A percentile compares a stretch with the other conserved stretches of the same genome.
Evolutionary conservation across 208 protist genomes (phyloP).

Genomic region (Leishmania major): DNA sequence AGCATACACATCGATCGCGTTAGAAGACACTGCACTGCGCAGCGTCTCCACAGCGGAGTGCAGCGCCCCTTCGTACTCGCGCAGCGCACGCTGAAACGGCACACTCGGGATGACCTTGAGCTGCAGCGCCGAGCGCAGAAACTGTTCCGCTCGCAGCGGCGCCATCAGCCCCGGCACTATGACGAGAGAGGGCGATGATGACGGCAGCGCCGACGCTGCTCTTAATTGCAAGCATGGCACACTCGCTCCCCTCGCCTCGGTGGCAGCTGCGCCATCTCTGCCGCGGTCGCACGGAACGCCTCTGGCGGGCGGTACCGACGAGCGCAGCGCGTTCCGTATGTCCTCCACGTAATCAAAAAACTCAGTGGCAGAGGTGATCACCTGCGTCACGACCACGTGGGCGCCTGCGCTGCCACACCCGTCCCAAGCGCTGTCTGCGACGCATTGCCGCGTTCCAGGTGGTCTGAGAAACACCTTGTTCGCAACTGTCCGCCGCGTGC

Average conservation of each 20-base stretch:
- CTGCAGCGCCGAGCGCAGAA: slow-evolving; percentile 24
- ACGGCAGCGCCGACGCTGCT: background rate
- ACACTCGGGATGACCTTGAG: slow-evolving; percentile 39
- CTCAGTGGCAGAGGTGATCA: slow-evolving; percentile 35
- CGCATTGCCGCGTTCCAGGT: background rate
- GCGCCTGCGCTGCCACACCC: slow-evolving; percentile 1
- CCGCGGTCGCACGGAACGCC: background rate
- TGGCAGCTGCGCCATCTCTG: background rate
- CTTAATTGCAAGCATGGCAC: background rate
- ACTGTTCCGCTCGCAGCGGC: slow-evolving; percentile 28
- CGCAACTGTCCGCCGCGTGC: background rate
- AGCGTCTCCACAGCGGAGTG: background rate
- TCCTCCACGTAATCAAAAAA: slow-evolving; percentile 33
- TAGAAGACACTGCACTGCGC: background rate
- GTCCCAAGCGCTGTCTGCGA: background rate
- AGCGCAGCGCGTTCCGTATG: slow-evolving; percentile 22
- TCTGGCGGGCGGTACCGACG: background rate
- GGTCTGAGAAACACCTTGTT: background rate
- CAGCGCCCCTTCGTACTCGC: slow-evolving; percentile 21
- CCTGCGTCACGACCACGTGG: slow-evolving; percentile 42
- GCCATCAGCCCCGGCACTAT: slow-evolving; percentile 39
- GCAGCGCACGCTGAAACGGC: slow-evolving; percentile 26
- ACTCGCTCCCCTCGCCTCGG: background rate
- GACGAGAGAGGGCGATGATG: slow-evolving; percentile 5
- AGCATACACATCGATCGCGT: slow-evolving; percentile 6